Base-by-base conservation (phyloP, 345 rosid genomes). In the Murraya paniculata region DNA sequence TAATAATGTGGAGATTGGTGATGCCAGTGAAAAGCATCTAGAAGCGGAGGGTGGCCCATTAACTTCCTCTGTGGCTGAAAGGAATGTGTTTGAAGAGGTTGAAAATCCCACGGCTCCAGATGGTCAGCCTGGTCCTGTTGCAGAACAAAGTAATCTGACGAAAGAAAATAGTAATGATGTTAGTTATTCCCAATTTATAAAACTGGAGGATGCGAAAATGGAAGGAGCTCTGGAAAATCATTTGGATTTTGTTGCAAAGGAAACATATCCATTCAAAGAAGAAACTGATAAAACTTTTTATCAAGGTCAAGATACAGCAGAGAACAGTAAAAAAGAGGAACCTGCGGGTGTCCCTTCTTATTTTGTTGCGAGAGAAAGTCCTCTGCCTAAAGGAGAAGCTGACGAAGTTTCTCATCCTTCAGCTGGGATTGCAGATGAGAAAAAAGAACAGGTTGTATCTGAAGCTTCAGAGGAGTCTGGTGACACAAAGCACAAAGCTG, bases 31-130 rank as follows among this genome's bases (percentile, higher is more conserved):
- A 30, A 62, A 75, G 30, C 71, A 78, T 59, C 30, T 71, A 55
- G 78, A 78, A 77, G 80, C 30, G 39, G 80, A 64, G 66, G 70
- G 66, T 60, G 67, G 21, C 48, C 18, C 65, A 57, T 30, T 66
- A n/a, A 35, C 28, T 38, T 64, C 58, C 13, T 25, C 39, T 25
- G 53, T 9, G 21, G 61, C 59, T 39, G 74, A 41, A 50, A 72
- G 25, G 11, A 78, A 38, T 30, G 60, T 27, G 7, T 73, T 74
- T 48, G 55, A 73, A 69, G 79, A 39, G 68, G 56, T 65, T 69
- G 45, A 35, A 28, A 30, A 73, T 5, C 50, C 55, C 25, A 30
- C 28, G n/a, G 41, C 64, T 61, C 30, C 56, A 16, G 64, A 18
- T 71, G 68, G 13, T 33, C 68, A 53, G 73, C 56, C 31, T 80